Base-by-base conservation (phyloP, 2,329 filamentous ascomycete genomes). In the Arthrobotrys conoides region DNA sequence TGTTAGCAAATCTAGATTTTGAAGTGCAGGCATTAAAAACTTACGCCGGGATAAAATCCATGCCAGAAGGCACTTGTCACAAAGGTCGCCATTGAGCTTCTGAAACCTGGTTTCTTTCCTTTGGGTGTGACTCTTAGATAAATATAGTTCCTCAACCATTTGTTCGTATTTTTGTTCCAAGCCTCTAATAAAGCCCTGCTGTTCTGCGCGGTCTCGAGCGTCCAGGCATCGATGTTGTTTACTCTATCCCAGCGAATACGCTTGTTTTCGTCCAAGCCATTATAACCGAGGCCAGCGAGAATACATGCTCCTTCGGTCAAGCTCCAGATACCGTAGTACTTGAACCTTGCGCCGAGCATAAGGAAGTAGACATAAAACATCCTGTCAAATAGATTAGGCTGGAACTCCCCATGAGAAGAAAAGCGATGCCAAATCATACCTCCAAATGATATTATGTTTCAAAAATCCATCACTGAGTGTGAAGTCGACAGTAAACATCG, bases 131-230 rank as follows among this genome's bases (percentile, higher is more conserved):
- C 96, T 24, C 96, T 91, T 59, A 99, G 88, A 83, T 98, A 99
- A 81, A 99, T 88, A 83, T 97, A 99, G 84, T 98, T 97, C 57
- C 94, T 90, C 79, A 99, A 87, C 96, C 96, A 99, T 82, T 93
- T 90, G 84, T 97, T 99, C 12, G 96, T 99, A 85, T 98, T 98
- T 86, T 97, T 97, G 84, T 99, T 99, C 96, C 96, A 99, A 82
- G 90, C 92, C 61, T 91, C 95, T 2, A 99, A 88, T 82, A 96
- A 98, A 0, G 90, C 94, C 68, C 95, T 91, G n/a, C 93, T 92
- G 84, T 98, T 99, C 85, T 97, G 94, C 0, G 95, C 96, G 0
- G 90, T 88, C 85, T 99, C 96, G 30, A 99, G 92, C 1, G 89
- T 90, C 88, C 90, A 91, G 0, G 96, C 92, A 81, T 92, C 90